Evolutionary conservation across 2,329 filamentous ascomycete genomes (phyloP).

Genomic region (Rutstroemia sp.): DNA sequence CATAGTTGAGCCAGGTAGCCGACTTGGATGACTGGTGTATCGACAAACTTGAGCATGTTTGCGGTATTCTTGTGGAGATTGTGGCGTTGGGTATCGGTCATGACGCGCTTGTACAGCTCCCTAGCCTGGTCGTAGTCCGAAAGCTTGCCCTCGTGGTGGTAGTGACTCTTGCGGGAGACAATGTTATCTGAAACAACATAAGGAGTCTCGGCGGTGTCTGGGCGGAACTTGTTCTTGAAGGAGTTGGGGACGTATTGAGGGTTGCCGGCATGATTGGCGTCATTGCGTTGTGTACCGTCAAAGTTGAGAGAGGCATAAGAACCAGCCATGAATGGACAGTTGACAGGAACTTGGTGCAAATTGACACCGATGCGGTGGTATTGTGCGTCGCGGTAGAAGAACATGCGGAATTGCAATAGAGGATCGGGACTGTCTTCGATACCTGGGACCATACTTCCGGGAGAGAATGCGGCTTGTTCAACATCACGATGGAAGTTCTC

Average conservation of each 20-base stretch:
- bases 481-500: conserved; percentile 56
- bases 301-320: conserved; percentile 27
- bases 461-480: conserved; percentile 61
- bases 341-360: conserved; percentile 48
- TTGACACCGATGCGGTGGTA: conserved; percentile 50
- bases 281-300: conserved; percentile 29
- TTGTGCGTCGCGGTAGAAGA: conserved; percentile 60
- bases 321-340: conserved; percentile 23
- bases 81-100: neutral
- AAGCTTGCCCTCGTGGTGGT: conserved; percentile 6
- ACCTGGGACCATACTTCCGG: conserved; percentile 56
- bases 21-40: conserved; percentile 1
- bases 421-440: conserved; percentile 62
- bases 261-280: conserved; percentile 40
- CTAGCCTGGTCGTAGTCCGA: conserved; percentile 14
- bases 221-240: conserved; percentile 50
- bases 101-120: conserved; percentile 3
- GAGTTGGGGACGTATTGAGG: conserved; percentile 33
- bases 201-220: conserved; percentile 59
- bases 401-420: conserved; percentile 58
- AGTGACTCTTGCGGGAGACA: conserved; percentile 1
- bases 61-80: conserved; percentile 2
- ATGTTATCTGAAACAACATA: conserved; percentile 37
- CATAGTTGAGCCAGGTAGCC: conserved; percentile 43
- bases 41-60: neutral